Conservation (phyloP, 2,329 filamentous ascomycete species). For the Cercospora sp. region DNA sequence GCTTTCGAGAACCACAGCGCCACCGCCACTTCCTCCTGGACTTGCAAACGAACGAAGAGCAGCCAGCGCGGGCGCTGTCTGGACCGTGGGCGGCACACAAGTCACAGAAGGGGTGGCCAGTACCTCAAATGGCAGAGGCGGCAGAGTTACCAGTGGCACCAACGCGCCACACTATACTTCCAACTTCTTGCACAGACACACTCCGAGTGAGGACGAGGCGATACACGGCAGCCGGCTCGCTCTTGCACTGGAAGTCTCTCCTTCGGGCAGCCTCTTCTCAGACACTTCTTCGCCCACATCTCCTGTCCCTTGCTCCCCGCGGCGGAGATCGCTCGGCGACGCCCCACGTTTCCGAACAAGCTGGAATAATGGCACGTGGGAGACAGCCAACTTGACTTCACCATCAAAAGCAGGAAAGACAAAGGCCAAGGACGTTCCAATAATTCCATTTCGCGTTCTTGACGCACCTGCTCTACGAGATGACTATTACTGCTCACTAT, state of each 20-base stretch:
- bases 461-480: conserved; percentile 88
- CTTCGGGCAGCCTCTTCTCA: conserved; percentile 63
- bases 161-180: conserved; percentile 67
- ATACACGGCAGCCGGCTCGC: conserved; percentile 75
- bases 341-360: conserved; percentile 12
- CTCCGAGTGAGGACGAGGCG: conserved; percentile 31
- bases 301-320: conserved; percentile 11
- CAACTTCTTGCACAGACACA: conserved; percentile 52
- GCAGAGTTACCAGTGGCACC: conserved; percentile 67
- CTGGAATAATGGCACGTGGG: conserved; percentile 31
- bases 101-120: conserved; percentile 41
- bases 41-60: conserved; percentile 20
- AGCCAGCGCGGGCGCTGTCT: conserved; percentile 69
- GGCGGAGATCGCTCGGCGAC: conserved; percentile 19
- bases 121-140: conserved; percentile 62
- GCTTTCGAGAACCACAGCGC: conserved; percentile 14
- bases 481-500: conserved; percentile 90
- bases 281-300: conserved; percentile 40
- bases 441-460: conserved; percentile 58
- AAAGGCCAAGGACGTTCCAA: conserved; percentile 34
- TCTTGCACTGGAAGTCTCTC: conserved; percentile 77
- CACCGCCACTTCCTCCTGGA: conserved; percentile 1
- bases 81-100: conserved; percentile 70
- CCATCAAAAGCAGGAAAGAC: conserved; percentile 17
- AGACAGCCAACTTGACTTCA: conserved; percentile 20